Evolutionary conservation across 192 early-diverging fungal genomes (phyloP), one percentile per base, ranked within the genome.

Genomic region (Coemansia furcata): DNA sequence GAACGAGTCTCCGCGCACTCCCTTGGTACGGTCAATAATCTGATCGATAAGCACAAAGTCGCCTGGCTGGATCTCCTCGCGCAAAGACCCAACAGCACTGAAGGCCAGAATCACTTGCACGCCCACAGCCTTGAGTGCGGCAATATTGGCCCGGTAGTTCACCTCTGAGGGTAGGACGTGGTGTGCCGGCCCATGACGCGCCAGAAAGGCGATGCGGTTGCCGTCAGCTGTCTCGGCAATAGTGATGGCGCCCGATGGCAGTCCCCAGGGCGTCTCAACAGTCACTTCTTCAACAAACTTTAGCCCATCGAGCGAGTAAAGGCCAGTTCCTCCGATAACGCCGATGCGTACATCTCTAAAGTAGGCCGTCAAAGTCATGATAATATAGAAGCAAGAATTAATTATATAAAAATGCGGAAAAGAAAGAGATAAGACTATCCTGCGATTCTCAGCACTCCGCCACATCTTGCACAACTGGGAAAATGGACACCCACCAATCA

Each of bases 1-100:
- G 87, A 91, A 99, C 6, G 98, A 94, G 52, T 87, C 87, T n/a
- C 86, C 87, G 33, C 96, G 91, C 69, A 95, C 90, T 46, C 96
- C 98, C 85, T 97, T 97, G 55, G 98, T 99, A 66, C 98, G 90
- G 83, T 99, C 98, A 72, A 98, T 92, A 80, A 99, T 85, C 77
- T 99, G 98, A 59, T 88, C 86, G 29, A 95, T 92, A 49, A 99
- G 75, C 60, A 97, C 92, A 87, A 99, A 99, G 82, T 99, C 93
- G 43, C 94, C 84, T 2, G 95, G 96, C 29, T 82, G 84, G 74
- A 99, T 95, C 65, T 98, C 96, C 73, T 97, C 93, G 58, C 90
- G 89, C 57, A 99, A 86, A 0, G 94, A 95, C 4, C 96, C 98
- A 55, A 99, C 98, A 19, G 96, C 96, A 23, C 96, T 98, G 71